These are phyloP conservation scores for Naganishia vishniacii DNA, from an alignment of 768 basidiomycete genomes.

Conservation along the genomic window DNA sequence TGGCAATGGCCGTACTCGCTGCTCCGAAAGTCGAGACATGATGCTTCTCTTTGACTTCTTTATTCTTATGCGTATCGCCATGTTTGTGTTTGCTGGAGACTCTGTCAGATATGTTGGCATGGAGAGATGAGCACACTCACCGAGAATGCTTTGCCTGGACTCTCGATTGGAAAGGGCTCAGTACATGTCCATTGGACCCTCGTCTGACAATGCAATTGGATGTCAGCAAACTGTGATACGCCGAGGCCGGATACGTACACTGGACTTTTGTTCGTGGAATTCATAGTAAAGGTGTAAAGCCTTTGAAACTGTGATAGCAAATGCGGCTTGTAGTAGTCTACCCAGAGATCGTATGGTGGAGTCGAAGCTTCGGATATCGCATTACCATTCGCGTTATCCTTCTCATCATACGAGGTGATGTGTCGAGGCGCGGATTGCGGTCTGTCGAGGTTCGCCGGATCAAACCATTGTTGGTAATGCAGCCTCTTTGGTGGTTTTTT, in stretches of 20 bases:
- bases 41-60: conserved; percentile 23
- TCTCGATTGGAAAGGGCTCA: conserved; percentile 43
- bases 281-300: conserved; percentile 49
- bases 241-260: conserved; percentile 29
- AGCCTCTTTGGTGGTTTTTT: conserved; percentile 57
- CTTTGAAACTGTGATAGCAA: conserved; percentile 51
- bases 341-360: conserved; percentile 52
- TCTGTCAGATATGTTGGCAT: neutral
- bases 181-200: conserved; percentile 33
- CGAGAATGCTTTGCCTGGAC: conserved; percentile 23
- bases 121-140: neutral
- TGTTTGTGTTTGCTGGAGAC: neutral
- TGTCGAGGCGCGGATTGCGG: conserved; percentile 42
- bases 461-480: conserved; percentile 81
- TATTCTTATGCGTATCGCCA: conserved; percentile 1
- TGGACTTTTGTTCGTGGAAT: conserved; percentile 42
- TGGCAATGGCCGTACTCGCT: neutral
- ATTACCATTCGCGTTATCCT: neutral
- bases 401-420: neutral
- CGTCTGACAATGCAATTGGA: conserved; percentile 22
- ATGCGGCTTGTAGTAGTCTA: conserved; percentile 61
- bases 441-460: conserved; percentile 52
- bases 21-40: conserved; percentile 23
- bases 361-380: neutral
- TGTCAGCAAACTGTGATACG: neutral